These are phyloP conservation scores for Herpomyces periplanetae DNA, from an alignment of 2,329 filamentous ascomycete genomes.

Conservation along the genomic window DNA sequence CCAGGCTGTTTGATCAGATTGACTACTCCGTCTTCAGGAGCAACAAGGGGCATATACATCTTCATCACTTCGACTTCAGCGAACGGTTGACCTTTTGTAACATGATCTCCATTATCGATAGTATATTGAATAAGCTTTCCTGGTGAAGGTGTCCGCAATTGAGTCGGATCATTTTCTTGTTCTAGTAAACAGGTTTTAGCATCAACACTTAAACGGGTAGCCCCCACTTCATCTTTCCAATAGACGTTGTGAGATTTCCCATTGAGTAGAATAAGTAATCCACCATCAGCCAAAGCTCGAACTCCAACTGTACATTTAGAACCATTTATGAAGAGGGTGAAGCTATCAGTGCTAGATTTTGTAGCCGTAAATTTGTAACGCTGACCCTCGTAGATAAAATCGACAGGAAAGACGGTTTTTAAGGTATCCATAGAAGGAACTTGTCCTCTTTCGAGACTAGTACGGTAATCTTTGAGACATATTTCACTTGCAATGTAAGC, in stretches of 20 bases:
- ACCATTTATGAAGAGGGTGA: constrained; percentile 93
- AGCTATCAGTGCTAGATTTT: constrained; percentile 60
- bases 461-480: constrained; percentile 51
- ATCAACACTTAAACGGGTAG: constrained; percentile 75
- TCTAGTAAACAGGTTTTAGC: constrained; percentile 92
- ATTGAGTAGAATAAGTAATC: constrained; percentile 53
- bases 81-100: constrained; percentile 63
- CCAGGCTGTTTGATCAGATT: constrained; percentile 97
- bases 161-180: constrained; percentile 94
- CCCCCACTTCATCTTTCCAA: constrained; percentile 96
- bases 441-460: constrained; percentile 76
- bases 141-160: constrained; percentile 67
- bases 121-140: constrained; percentile 96
- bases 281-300: constrained; percentile 64
- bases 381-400: constrained; percentile 90
- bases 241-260: constrained; percentile 92
- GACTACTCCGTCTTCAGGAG: constrained; percentile 74
- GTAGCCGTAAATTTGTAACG: constrained; percentile 97
- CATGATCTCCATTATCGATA: constrained; percentile 71
- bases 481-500: constrained; percentile 73
- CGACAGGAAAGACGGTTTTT: constrained; percentile 84
- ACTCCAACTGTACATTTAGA: constrained; percentile 83
- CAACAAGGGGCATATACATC: constrained; percentile 98
- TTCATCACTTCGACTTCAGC: constrained; percentile 99
- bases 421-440: constrained; percentile 83